These are phyloP conservation scores for Protoeuglena noctilucae DNA, from an alignment of 139 green algal species.

Conservation along the genomic window DNA sequence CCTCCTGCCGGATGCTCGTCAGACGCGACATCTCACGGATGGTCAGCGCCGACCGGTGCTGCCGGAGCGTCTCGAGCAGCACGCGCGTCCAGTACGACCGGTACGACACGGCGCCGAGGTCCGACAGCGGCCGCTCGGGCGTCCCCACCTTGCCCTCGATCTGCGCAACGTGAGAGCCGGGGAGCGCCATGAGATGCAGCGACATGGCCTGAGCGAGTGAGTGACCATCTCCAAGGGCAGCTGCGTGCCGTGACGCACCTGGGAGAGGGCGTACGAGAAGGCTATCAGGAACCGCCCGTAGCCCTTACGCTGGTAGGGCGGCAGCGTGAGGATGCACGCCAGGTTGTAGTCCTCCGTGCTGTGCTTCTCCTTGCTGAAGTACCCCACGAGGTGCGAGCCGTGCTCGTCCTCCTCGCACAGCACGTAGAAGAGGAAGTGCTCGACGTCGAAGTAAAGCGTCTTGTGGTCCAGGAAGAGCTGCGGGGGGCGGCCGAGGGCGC, in stretches of 20 bases:
- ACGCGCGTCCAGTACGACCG: conserved; percentile 88
- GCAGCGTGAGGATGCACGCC: conserved; percentile 96
- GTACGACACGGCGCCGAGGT: conserved; percentile 89
- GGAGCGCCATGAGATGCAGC: neutral
- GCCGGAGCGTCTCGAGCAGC: conserved; percentile 54
- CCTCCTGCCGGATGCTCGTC: conserved; percentile 90
- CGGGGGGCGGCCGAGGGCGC: too few relatives aligned
- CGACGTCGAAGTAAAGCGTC: conserved; percentile 22
- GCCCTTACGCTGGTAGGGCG: conserved; percentile 91
- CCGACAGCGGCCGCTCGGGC: conserved; percentile 87
- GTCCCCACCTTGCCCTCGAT: conserved; percentile 57
- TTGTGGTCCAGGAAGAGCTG: conserved; percentile 33
- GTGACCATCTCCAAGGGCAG: neutral
- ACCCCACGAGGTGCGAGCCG: conserved; percentile 13
- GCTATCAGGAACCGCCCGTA: conserved; percentile 98
- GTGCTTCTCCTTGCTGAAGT: conserved; percentile 70
- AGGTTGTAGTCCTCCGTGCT: conserved; percentile 92
- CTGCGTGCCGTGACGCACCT: conserved; percentile 52
- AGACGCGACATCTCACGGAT: conserved; percentile 68
- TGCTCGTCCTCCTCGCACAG: conserved; percentile 14
- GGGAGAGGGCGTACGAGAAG: conserved; percentile 93
- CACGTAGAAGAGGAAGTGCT: conserved; percentile 32
- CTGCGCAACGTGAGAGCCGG: neutral
- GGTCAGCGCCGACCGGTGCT: conserved; percentile 14
- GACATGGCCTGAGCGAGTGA: neutral